phyloP scores from a whole-genome alignment of 1,284 basidiomycete genomes.

The Ustilago xerochloae region DNA sequence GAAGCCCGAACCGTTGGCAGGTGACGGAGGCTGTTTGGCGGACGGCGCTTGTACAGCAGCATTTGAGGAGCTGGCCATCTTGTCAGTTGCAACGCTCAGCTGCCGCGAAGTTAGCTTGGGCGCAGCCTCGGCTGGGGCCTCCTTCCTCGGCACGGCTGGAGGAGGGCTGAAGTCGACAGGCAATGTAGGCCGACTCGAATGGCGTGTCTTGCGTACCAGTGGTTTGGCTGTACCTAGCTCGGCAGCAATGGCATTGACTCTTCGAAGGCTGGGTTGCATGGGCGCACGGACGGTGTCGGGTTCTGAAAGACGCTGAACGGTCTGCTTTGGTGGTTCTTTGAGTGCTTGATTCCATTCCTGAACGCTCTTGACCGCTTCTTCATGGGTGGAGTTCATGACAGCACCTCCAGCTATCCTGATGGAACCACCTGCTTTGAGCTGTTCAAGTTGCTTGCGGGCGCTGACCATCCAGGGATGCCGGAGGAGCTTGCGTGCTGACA shows the following conservation, averaged over 20 bases:
- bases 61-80: background rate
- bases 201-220: slow-evolving; percentile 22
- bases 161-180: slow-evolving; percentile 48
- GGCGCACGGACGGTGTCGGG: slow-evolving; percentile 39
- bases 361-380: slow-evolving; percentile 91
- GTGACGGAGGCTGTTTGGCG: slow-evolving; percentile 17
- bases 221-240: slow-evolving; percentile 47
- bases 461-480: slow-evolving; percentile 95
- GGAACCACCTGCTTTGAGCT: slow-evolving; percentile 67
- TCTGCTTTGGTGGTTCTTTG: slow-evolving; percentile 75
- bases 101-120: slow-evolving; percentile 12
- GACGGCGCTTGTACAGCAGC: background rate
- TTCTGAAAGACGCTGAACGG: slow-evolving; percentile 21
- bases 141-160: slow-evolving; percentile 7
- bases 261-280: slow-evolving; percentile 38
- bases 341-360: slow-evolving; percentile 98
- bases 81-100: background rate
- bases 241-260: slow-evolving; percentile 41
- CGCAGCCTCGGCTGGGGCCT: background rate
- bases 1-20: slow-evolving; percentile 23
- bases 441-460: slow-evolving; percentile 79
- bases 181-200: slow-evolving; percentile 31
- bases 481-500: slow-evolving; percentile 91
- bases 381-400: slow-evolving; percentile 72
- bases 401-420: slow-evolving; percentile 68